phyloP scores from a whole-genome alignment of 83 land plant species.

The Picea mariana region DNA sequence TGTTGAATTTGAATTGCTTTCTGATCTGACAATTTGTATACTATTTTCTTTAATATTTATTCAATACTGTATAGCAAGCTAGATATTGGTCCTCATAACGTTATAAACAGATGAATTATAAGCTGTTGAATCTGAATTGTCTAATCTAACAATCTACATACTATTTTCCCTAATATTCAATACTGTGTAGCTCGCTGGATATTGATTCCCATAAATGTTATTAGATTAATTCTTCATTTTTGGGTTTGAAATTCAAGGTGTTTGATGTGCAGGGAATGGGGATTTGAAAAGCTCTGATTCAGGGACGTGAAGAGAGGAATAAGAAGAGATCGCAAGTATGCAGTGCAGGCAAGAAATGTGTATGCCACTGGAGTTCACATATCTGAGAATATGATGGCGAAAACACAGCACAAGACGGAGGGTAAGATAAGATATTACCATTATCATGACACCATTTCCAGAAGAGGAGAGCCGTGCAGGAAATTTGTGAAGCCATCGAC shows the following conservation, averaged over 20 bases:
- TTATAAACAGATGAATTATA: no score
- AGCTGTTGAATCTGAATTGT: no score
- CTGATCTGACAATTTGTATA: no score
- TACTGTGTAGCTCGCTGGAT: no score
- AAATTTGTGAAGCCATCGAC: no score
- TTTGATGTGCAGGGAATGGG: constrained; percentile 51
- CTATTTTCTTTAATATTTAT: no score
- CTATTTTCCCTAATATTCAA: no score
- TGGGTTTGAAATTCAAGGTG: background rate
- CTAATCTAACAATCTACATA: no score
- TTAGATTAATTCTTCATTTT: background rate
- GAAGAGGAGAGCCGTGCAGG: constrained; percentile 46
- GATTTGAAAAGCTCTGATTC: constrained; percentile 71
- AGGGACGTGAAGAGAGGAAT: constrained; percentile 46
- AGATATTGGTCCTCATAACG: no score
- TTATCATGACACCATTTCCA: constrained; percentile 63
- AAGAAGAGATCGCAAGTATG: constrained; percentile 64
- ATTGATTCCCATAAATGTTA: no score
- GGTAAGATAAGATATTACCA: constrained; percentile 64
- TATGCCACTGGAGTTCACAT: constrained; percentile 72
- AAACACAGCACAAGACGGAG: constrained; percentile 53
- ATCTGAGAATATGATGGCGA: constrained; percentile 62
- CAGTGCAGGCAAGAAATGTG: constrained; percentile 61
- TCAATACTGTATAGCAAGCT: no score
- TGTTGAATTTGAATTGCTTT: no score